Percentiles rank a stretch among this genome's conserved stretches.
Evolutionary conservation across 495 filamentous ascomycete genomes (phyloP).

Genomic region (Schizothecium vesticola): DNA sequence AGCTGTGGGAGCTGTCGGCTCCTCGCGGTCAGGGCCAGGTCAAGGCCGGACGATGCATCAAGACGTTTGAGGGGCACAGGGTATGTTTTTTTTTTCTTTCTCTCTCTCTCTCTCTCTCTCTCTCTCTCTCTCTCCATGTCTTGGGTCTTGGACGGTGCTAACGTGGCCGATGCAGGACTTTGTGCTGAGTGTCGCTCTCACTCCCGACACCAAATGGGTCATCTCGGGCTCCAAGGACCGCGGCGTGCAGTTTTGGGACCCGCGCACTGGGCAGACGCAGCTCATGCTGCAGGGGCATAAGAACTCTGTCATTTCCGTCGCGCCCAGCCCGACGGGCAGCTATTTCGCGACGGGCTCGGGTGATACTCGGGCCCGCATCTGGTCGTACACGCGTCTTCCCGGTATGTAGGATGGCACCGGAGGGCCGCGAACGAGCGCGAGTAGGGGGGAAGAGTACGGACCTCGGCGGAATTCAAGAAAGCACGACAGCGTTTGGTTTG

Average conservation of each 20-base stretch:
- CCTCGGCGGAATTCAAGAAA: background rate
- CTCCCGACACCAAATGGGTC: conserved; percentile 83
- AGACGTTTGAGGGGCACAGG: conserved; percentile 88
- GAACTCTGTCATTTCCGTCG: conserved; percentile 87
- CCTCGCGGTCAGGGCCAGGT: conserved; percentile 53
- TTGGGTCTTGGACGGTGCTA: background rate
- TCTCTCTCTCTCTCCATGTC: background rate
- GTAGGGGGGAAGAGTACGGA: too few relatives aligned
- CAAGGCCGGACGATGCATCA: conserved; percentile 76
- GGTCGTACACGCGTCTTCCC: conserved; percentile 56
- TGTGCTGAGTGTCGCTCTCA: conserved; percentile 81
- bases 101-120: too few relatives aligned
- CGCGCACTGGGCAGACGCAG: conserved; percentile 77
- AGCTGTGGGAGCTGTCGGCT: conserved; percentile 83
- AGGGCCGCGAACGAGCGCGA: too few relatives aligned
- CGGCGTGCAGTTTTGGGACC: conserved; percentile 91
- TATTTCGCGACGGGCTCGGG: conserved; percentile 85
- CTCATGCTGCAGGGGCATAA: conserved; percentile 93
- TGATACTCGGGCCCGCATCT: conserved; percentile 87
- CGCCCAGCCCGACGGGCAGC: conserved; percentile 72
- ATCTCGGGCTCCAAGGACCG: conserved; percentile 88
- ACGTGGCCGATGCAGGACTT: conserved; percentile 58
- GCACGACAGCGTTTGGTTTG: background rate
- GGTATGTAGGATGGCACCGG: conserved; percentile 12
- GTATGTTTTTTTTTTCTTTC: conserved; percentile 58